Percentiles rank a stretch among this genome's conserved stretches.
Evolutionary conservation across 2,329 filamentous ascomycete genomes (phyloP).

Genomic region (Aspergillus ibericus): DNA sequence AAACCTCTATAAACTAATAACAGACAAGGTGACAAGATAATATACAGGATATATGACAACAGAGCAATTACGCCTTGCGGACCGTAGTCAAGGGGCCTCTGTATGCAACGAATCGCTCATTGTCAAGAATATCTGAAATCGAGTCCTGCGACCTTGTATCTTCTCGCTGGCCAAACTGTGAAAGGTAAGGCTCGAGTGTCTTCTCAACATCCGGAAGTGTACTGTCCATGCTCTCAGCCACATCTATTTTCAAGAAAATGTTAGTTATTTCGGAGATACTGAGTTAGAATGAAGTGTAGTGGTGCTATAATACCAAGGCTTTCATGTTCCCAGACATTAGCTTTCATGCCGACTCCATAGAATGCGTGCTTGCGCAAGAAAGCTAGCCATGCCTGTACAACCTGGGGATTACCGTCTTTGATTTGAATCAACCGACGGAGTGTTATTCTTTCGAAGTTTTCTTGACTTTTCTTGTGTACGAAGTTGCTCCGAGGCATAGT

Average conservation of each 20-base stretch:
- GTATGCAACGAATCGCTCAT: constrained; percentile 37
- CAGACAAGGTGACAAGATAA: constrained; percentile 3
- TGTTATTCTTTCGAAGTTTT: constrained; percentile 95
- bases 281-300: neutral
- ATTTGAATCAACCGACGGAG: constrained; percentile 85
- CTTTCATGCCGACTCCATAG: constrained; percentile 98
- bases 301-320: constrained; percentile 59
- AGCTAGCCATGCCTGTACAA: constrained; percentile 86
- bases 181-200: constrained; percentile 41
- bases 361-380: constrained; percentile 91
- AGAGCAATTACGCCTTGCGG: constrained; percentile 24
- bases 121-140: constrained; percentile 38
- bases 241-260: constrained; percentile 30
- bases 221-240: constrained; percentile 43
- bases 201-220: constrained; percentile 40
- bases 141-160: constrained; percentile 29
- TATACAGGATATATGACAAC: neutral
- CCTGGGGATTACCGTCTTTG: constrained; percentile 84
- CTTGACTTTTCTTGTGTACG: constrained; percentile 95
- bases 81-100: constrained; percentile 37
- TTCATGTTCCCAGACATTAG: constrained; percentile 90
- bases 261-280: neutral
- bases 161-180: constrained; percentile 43
- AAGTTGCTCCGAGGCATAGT: constrained; percentile 87
- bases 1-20: neutral